Evolutionary conservation across 495 filamentous ascomycete species (phyloP).

Genomic region (Hyaloscypha finlandica): DNA sequence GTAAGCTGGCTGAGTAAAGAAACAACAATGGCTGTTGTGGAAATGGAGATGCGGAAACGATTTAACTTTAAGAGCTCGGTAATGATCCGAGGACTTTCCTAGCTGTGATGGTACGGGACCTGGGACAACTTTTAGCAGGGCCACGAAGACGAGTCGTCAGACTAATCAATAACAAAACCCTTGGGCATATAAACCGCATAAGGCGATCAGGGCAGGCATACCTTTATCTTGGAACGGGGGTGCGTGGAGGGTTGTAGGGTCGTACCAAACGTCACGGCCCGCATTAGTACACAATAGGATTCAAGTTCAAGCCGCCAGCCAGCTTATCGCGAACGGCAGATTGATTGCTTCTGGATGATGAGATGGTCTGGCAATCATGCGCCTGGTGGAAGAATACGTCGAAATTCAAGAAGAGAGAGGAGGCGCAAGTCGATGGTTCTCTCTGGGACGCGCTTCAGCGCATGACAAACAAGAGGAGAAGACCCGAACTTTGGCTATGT

Average conservation of each 20-base stretch:
- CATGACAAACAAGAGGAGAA: no score
- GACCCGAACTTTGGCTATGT: no score
- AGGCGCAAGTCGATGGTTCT: background rate
- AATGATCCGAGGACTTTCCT: conserved; percentile 19
- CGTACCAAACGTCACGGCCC: conserved; percentile 8
- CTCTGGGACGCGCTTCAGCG: background rate
- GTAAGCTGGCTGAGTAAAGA: conserved; percentile 1
- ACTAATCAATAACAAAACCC: conserved; percentile 23
- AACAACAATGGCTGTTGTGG: conserved; percentile 15
- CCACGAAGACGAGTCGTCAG: conserved; percentile 21
- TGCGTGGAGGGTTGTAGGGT: conserved; percentile 17
- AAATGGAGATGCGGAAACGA: conserved; percentile 23
- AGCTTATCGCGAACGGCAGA: conserved; percentile 28
- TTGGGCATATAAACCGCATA: conserved; percentile 25
- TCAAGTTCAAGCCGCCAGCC: conserved; percentile 10
- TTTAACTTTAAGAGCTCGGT: conserved; percentile 24
- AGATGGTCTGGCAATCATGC: conserved; percentile 1
- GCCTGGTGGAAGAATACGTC: conserved; percentile 7
- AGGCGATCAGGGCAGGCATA: conserved; percentile 28
- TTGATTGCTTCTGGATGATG: conserved; percentile 24
- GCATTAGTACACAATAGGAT: conserved; percentile 18
- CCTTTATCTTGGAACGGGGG: conserved; percentile 24
- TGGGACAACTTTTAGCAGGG: conserved; percentile 22
- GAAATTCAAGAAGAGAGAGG: background rate
- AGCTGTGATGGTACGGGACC: conserved; percentile 3